Evolutionary conservation across 2,329 filamentous ascomycete genomes (phyloP), one percentile per base, ranked within the genome.

Genomic region (Fusarium humuli): DNA sequence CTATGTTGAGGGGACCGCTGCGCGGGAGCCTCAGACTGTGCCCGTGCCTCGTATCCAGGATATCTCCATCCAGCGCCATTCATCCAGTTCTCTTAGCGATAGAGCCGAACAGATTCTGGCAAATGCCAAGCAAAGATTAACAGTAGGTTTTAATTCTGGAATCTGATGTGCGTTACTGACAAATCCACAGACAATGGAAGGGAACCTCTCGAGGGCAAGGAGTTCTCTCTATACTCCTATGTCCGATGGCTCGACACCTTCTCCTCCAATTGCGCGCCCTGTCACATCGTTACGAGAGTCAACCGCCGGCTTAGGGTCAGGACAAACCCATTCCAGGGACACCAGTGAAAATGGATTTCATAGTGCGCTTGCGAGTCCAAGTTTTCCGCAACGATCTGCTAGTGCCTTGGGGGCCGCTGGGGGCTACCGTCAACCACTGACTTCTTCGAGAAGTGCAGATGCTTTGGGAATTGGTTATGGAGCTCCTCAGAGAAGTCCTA

Each of bases 41-140:
- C 66, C 56, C 34, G 60, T 61, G 34, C 41, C 68, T 27, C 63
- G 69, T 22, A 61, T 57, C 22, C 70, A 72, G 50, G 65, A 63
- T 5, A 42, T 63, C 27, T 67, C 59, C 27, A 88, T 90, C 60
- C 87, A 92, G 58, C 85, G 86, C 46, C 88, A 91, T 74, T 93
- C 93, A 6, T 93, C 92, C 50, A 90, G 87, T 18, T 90, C 92
- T 25, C 82, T 97, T 69, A 95, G 93, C 78, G 90, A 91, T 72
- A 89, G 94, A 74, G 94, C 94, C 2, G 94, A 98, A 78, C 86
- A 94, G 76, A 98, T 98, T 77, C 85, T 98, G 58, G 93, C 94
- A 59, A 97, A 97, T 80, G 95, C 95, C 32, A 98, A 98, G 82
- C 91, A 90, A 78, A 87, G 94, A 73, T 84, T 98, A 66, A 96